Evolutionary conservation across 1,284 basidiomycete genomes (phyloP).

Genomic region (Sporisorium graminicola): DNA sequence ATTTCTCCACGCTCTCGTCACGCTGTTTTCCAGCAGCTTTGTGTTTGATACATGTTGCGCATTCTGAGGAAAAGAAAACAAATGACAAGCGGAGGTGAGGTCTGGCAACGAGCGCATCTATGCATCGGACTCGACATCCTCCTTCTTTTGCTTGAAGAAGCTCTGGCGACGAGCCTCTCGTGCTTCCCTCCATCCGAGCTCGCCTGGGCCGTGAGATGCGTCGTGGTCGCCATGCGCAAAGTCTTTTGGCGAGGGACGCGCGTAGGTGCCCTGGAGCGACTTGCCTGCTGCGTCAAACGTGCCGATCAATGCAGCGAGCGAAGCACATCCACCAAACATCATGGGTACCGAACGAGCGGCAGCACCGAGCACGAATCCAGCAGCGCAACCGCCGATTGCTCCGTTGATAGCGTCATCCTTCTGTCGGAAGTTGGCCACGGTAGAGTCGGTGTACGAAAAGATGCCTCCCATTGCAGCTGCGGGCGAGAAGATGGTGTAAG

Average conservation of each 20-base stretch:
- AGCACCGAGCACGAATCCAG: constrained; percentile 89
- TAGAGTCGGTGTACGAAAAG: constrained; percentile 84
- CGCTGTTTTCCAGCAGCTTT: not conserved
- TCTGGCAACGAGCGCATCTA: constrained; percentile 18
- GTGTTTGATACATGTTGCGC: not conserved
- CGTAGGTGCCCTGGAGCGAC: constrained; percentile 50
- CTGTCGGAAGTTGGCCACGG: constrained; percentile 83
- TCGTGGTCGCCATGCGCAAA: constrained; percentile 36
- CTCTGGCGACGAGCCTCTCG: constrained; percentile 71
- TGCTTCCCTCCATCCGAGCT: constrained; percentile 70
- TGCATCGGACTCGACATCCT: constrained; percentile 53
- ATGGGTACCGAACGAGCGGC: constrained; percentile 86
- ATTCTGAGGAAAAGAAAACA: constrained; percentile 5
- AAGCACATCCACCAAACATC: constrained; percentile 83
- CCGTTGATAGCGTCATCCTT: constrained; percentile 87
- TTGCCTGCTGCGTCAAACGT: constrained; percentile 84
- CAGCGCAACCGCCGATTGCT: constrained; percentile 89
- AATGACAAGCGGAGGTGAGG: not conserved
- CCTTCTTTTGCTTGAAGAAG: constrained; percentile 71
- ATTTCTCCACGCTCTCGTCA: not conserved
- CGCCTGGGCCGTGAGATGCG: constrained; percentile 64
- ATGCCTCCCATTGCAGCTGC: constrained; percentile 85
- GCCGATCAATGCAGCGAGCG: constrained; percentile 84
- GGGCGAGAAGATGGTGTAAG: no score
- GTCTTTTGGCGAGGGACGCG: constrained; percentile 42